Evolutionary conservation across 1,139 yeast species (phyloP).

Genomic region (Geotrichum australiense): DNA sequence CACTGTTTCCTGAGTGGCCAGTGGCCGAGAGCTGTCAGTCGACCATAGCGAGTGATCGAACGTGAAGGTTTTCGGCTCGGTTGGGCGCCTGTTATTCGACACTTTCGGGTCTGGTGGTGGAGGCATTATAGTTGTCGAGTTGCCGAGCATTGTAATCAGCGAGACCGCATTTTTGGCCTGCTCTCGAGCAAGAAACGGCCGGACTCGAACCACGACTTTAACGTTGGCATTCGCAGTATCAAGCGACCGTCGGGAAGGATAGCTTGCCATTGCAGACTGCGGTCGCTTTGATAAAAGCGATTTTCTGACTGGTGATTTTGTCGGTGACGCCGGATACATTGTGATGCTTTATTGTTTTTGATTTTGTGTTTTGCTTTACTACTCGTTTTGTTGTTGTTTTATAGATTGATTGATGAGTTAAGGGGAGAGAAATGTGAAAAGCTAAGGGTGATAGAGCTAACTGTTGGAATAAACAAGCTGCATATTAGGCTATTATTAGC

Average conservation of each 20-base stretch:
- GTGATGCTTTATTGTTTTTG: no score
- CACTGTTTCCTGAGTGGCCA: slow-evolving; percentile 44
- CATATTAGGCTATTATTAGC: not conserved
- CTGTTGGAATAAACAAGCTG: no score
- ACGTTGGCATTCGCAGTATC: slow-evolving; percentile 28
- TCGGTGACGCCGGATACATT: no score
- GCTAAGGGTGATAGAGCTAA: not conserved
- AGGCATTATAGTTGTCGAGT: slow-evolving; percentile 25
- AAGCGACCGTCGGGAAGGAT: not conserved
- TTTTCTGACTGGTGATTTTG: no score
- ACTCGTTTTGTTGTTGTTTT: no score
- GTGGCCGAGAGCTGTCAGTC: slow-evolving; percentile 35
- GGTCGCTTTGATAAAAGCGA: slow-evolving; percentile 13
- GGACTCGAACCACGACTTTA: slow-evolving; percentile 36
- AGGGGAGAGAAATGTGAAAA: not conserved
- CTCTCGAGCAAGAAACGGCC: slow-evolving; percentile 35
- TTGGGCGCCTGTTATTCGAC: slow-evolving; percentile 19
- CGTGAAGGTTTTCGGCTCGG: slow-evolving; percentile 36
- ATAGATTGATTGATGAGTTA: no score
- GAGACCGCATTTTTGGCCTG: slow-evolving; percentile 21
- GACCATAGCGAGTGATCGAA: slow-evolving; percentile 63
- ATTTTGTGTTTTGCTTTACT: no score
- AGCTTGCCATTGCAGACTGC: slow-evolving; percentile 14
- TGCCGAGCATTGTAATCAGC: slow-evolving; percentile 28
- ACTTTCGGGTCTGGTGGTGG: slow-evolving; percentile 19